Evolutionary conservation across 2,329 filamentous ascomycete genomes (phyloP).

Genomic region (Alternaria postmessia): DNA sequence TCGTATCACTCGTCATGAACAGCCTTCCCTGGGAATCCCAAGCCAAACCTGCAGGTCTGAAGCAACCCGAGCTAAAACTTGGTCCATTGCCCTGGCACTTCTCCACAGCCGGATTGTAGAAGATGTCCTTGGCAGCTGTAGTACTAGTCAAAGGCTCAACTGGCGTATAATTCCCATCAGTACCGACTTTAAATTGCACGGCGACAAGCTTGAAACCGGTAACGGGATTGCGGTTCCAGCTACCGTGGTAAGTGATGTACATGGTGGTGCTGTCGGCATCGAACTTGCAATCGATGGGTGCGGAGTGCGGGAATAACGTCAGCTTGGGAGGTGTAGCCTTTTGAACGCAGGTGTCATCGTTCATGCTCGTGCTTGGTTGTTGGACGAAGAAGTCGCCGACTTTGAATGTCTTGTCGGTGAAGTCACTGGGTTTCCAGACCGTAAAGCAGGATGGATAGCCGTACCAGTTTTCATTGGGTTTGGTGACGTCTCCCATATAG

Average conservation of each 20-base stretch:
- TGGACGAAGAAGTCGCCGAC: constrained; percentile 52
- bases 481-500: constrained; percentile 65
- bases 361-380: constrained; percentile 50
- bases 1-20: constrained; percentile 60
- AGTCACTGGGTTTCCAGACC: constrained; percentile 65
- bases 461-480: constrained; percentile 63
- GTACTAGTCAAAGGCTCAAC: constrained; percentile 56
- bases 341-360: constrained; percentile 56
- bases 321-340: constrained; percentile 57
- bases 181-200: constrained; percentile 53
- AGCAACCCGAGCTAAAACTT: constrained; percentile 56
- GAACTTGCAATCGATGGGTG: constrained; percentile 76
- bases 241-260: constrained; percentile 75
- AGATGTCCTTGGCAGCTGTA: constrained; percentile 60
- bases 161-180: constrained; percentile 51
- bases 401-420: constrained; percentile 60
- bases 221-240: constrained; percentile 64
- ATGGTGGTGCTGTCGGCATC: constrained; percentile 63
- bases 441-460: constrained; percentile 76
- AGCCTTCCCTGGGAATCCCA: constrained; percentile 61
- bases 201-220: constrained; percentile 60
- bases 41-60: constrained; percentile 67
- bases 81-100: constrained; percentile 58
- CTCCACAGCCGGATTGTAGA: constrained; percentile 62
- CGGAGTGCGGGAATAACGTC: constrained; percentile 70